Percentiles rank a stretch among this genome's conserved stretches.
phyloP scores from a whole-genome alignment of 1,284 basidiomycete species.

The Ganoderma sp. region DNA sequence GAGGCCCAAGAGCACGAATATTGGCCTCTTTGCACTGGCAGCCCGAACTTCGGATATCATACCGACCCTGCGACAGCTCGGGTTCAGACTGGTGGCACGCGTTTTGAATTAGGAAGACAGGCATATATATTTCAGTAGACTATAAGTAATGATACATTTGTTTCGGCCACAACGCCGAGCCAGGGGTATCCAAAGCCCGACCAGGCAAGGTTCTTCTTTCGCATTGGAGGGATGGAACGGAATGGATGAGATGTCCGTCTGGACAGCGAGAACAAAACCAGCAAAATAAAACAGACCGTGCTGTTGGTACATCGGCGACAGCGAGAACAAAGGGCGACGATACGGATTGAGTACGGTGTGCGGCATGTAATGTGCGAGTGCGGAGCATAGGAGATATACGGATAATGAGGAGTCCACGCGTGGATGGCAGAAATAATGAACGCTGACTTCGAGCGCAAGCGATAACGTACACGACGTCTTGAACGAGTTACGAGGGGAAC shows the following conservation, averaged over 20 bases:
- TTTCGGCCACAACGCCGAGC: conserved; percentile 11
- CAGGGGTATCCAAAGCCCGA: conserved; percentile 31
- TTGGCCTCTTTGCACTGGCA: background rate
- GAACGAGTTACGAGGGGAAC: background rate
- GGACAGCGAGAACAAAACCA: conserved; percentile 25
- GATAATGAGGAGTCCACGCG: conserved; percentile 11
- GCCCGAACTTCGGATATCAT: background rate
- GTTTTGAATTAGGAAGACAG: background rate
- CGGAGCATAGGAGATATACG: conserved; percentile 5
- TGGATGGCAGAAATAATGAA: background rate
- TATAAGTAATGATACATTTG: conserved; percentile 34
- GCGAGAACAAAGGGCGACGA: conserved; percentile 8
- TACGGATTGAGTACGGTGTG: conserved; percentile 2
- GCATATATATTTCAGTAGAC: conserved; percentile 32
- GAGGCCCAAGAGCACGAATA: background rate
- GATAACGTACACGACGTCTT: conserved; percentile 24
- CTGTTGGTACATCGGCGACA: conserved; percentile 29
- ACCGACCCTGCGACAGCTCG: background rate
- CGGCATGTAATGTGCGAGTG: conserved; percentile 18
- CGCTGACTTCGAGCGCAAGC: conserved; percentile 19
- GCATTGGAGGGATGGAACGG: background rate
- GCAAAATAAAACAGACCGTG: conserved; percentile 26
- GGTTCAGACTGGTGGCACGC: background rate
- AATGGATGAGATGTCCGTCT: conserved; percentile 16
- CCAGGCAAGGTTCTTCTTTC: conserved; percentile 28